Percentiles rank a stretch among this genome's conserved stretches.
Evolutionary conservation across 169 alveolate genomes (phyloP).

Genomic region (Eimeria falciformis): DNA sequence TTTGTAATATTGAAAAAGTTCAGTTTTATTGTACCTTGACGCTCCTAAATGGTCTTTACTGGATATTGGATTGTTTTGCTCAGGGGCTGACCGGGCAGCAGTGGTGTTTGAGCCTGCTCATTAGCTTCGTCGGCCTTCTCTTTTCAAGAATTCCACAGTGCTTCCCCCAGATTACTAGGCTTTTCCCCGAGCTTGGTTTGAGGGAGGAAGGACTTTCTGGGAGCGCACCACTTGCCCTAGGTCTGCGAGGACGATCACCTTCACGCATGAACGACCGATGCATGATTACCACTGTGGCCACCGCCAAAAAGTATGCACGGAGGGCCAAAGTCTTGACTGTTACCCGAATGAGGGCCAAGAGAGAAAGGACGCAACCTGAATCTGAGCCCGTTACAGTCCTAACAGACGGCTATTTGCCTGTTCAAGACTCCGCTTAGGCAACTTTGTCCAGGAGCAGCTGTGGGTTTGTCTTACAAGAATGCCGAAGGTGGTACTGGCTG

Average conservation of each 20-base stretch:
- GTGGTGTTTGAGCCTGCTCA: slow-evolving; percentile 67
- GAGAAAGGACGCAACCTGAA: slow-evolving; percentile 14
- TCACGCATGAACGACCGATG: slow-evolving; percentile 68
- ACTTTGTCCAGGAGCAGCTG: too few species aligned
- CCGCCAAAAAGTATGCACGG: slow-evolving; percentile 69
- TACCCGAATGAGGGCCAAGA: slow-evolving; percentile 46
- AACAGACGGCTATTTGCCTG: slow-evolving; percentile 55
- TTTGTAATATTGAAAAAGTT: neutral
- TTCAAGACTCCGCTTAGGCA: slow-evolving; percentile 20
- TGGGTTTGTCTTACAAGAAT: too few species aligned
- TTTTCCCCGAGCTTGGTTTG: slow-evolving; percentile 64
- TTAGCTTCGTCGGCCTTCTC: slow-evolving; percentile 66
- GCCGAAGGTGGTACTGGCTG: too few species aligned
- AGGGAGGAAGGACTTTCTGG: slow-evolving; percentile 66
- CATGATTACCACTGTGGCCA: slow-evolving; percentile 59
- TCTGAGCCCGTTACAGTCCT: neutral
- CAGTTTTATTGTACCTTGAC: neutral
- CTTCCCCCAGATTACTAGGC: slow-evolving; percentile 43
- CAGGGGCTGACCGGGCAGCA: slow-evolving; percentile 69
- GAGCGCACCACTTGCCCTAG: slow-evolving; percentile 56
- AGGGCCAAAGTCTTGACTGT: slow-evolving; percentile 66
- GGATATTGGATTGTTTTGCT: neutral
- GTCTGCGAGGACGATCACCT: slow-evolving; percentile 73
- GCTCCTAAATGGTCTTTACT: neutral
- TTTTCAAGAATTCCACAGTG: slow-evolving; percentile 66